A percentile compares a stretch with the other conserved stretches of the same genome.
Conservation (phyloP, 169 alveolate genomes). For the Plasmodium billcollinsi region DNA sequence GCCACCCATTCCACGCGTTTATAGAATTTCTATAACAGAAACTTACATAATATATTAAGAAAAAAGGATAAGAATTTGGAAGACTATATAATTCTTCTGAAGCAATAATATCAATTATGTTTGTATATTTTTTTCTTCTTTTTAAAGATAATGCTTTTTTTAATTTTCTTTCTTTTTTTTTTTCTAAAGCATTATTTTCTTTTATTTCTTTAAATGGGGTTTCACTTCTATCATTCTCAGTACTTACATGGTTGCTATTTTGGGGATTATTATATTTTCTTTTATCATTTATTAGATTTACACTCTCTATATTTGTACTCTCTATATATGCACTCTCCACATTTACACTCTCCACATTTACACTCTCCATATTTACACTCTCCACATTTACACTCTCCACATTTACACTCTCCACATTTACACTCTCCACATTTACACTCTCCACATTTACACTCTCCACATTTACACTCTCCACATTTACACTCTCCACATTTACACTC, state of each 20-base stretch:
- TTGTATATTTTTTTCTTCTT: not conserved
- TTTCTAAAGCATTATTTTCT: not conserved
- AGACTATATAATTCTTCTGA: not conserved
- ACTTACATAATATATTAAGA: conserved; percentile 25
- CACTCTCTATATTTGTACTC: not conserved
- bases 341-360: no score
- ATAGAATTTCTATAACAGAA: conserved; percentile 36
- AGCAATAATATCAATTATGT: conserved; percentile 10
- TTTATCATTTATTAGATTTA: not conserved
- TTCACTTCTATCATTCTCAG: not conserved
- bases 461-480: no score
- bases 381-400: no score
- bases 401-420: no score
- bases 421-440: no score
- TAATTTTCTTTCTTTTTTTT: not conserved
- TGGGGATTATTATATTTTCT: not conserved
- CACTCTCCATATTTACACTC: no score
- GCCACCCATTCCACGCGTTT: conserved; percentile 49
- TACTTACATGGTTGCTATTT: not conserved
- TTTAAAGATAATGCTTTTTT: not conserved
- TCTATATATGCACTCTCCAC: no score
- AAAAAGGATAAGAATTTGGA: conserved; percentile 25
- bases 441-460: no score
- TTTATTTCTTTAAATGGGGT: not conserved
- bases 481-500: not conserved